phyloP scores from a whole-genome alignment of 2,329 filamentous ascomycete species.

The Blumeriella jaapii region DNA sequence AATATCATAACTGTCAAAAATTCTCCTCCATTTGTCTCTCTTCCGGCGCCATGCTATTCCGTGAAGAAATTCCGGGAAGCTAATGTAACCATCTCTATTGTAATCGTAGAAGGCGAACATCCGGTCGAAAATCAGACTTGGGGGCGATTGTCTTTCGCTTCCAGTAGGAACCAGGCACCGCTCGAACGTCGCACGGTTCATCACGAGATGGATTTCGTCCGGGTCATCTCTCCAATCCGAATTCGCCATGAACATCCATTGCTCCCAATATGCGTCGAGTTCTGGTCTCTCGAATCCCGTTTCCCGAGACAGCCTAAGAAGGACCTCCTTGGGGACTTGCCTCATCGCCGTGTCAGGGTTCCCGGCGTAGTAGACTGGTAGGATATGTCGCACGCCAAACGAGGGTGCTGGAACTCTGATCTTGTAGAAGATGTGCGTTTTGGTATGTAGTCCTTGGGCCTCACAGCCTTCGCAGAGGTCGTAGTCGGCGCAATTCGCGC shows the following conservation, averaged over 20 bases:
- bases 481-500: conserved; percentile 90
- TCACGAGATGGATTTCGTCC: conserved; percentile 64
- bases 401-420: conserved; percentile 82
- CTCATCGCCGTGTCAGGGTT: conserved; percentile 63
- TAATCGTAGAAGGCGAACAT: conserved; percentile 96
- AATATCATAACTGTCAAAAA: conserved; percentile 85
- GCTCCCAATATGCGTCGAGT: conserved; percentile 89
- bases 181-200: conserved; percentile 89
- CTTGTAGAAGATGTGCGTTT: conserved; percentile 95
- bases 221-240: conserved; percentile 76
- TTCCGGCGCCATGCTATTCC: conserved; percentile 62
- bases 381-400: conserved; percentile 67
- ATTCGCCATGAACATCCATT: conserved; percentile 89
- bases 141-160: conserved; percentile 62
- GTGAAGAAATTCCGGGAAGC: conserved; percentile 82
- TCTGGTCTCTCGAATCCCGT: conserved; percentile 77
- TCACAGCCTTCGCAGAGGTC: conserved; percentile 94
- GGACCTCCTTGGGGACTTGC: conserved; percentile 54
- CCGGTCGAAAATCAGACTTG: conserved; percentile 87
- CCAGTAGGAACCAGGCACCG: conserved; percentile 80
- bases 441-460: conserved; percentile 59
- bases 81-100: conserved; percentile 78
- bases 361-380: conserved; percentile 79
- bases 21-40: conserved; percentile 57
- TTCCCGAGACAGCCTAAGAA: conserved; percentile 56